Conservation (phyloP, 2,329 filamentous ascomycete genomes). For the Keithomyces neogunnii region DNA sequence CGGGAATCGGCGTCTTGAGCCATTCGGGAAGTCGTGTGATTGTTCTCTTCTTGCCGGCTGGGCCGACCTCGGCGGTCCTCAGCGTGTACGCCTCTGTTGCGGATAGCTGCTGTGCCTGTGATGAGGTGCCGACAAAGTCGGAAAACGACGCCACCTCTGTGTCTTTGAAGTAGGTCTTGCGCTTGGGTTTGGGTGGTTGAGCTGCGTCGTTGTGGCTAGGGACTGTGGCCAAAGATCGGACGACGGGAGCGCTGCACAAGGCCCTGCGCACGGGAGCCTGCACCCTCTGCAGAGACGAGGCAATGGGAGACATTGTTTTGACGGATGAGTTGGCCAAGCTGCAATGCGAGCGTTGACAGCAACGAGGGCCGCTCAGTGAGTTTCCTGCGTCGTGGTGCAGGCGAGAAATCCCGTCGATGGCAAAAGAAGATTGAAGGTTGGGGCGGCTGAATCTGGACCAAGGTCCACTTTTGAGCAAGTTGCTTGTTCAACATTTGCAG, state of each 20-base stretch:
- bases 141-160: conserved; percentile 47
- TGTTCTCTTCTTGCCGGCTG: conserved; percentile 52
- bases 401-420: neutral
- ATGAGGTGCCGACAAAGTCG: conserved; percentile 43
- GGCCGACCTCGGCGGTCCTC: conserved; percentile 56
- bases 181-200: conserved; percentile 16
- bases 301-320: conserved; percentile 23
- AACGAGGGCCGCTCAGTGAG: neutral
- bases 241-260: conserved; percentile 22
- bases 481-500: neutral
- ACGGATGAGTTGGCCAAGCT: neutral
- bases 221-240: conserved; percentile 39
- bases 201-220: conserved; percentile 22
- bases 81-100: conserved; percentile 50
- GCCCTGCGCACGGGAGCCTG: conserved; percentile 34
- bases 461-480: neutral
- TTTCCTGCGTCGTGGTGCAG: neutral
- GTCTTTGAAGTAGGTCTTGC: conserved; percentile 51
- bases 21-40: conserved; percentile 77
- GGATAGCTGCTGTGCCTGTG: conserved; percentile 33
- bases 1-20: conserved; percentile 93
- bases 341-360: neutral
- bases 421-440: neutral
- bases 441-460: neutral
- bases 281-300: conserved; percentile 31